Conservation (phyloP, 208 protist species). For the Leishmania guyanensis region DNA sequence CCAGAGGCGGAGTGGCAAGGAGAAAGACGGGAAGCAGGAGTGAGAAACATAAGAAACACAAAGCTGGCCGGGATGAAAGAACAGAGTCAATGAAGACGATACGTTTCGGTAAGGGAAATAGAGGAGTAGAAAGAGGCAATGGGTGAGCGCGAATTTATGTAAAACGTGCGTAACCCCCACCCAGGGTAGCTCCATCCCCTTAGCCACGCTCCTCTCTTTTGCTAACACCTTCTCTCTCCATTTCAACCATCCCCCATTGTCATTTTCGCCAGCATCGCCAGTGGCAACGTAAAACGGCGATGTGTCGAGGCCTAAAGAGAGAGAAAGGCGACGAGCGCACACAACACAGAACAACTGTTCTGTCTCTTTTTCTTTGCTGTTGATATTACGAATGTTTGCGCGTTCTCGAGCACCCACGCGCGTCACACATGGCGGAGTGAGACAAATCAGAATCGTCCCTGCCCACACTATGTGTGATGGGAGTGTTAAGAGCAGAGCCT, state of each 20-base stretch:
- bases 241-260: background rate
- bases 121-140: background rate
- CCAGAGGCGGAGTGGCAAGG: background rate
- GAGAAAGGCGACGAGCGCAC: background rate
- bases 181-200: background rate
- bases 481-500: background rate
- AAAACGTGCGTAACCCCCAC: background rate
- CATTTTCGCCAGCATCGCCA: background rate
- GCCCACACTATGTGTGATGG: background rate
- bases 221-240: background rate
- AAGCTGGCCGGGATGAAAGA: no score
- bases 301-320: background rate
- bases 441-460: background rate
- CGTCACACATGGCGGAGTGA: background rate
- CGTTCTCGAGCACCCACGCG: background rate
- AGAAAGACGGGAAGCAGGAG: background rate
- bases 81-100: background rate
- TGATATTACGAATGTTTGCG: background rate
- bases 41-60: background rate
- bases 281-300: background rate
- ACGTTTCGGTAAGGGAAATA: background rate
- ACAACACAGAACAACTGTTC: background rate
- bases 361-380: no score
- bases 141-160: background rate
- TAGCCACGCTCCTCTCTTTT: background rate